phyloP scores from a whole-genome alignment of 2,329 filamentous ascomycete species.

The Biscogniauxia mediterranea region DNA sequence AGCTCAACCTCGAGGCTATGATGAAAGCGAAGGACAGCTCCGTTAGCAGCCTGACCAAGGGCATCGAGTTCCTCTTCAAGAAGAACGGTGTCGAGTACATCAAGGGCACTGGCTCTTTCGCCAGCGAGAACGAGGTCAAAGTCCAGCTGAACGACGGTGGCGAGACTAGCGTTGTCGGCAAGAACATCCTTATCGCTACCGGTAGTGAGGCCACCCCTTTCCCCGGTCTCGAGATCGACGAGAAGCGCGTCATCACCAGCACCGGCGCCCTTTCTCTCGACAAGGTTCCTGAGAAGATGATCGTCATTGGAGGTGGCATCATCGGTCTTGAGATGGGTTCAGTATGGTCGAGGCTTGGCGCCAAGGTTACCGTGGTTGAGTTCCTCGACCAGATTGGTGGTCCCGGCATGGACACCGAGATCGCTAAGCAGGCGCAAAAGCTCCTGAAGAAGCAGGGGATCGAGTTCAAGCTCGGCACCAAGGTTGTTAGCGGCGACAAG shows the following conservation, averaged over 20 bases:
- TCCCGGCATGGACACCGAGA: constrained; percentile 93
- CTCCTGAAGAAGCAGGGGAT: constrained; percentile 94
- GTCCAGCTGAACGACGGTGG: constrained; percentile 89
- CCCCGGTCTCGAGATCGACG: constrained; percentile 91
- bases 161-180: constrained; percentile 80
- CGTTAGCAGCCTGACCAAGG: constrained; percentile 86
- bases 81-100: constrained; percentile 99
- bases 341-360: constrained; percentile 91
- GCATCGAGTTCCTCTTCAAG: constrained; percentile 97
- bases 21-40: constrained; percentile 99
- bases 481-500: constrained; percentile 84
- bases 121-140: constrained; percentile 86
- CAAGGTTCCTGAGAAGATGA: constrained; percentile 92
- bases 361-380: constrained; percentile 96
- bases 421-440: constrained; percentile 89
- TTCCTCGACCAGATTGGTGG: constrained; percentile 95
- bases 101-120: constrained; percentile 86
- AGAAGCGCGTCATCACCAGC: constrained; percentile 96
- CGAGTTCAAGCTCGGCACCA: constrained; percentile 97
- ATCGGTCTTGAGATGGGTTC: constrained; percentile 98
- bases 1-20: constrained; percentile 90
- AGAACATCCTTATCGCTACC: constrained; percentile 98
- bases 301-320: constrained; percentile 97
- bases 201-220: constrained; percentile 95
- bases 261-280: constrained; percentile 88